These are phyloP conservation scores for Allium sativum DNA, from an alignment of 106 monocot genomes.

Conservation along the genomic window DNA sequence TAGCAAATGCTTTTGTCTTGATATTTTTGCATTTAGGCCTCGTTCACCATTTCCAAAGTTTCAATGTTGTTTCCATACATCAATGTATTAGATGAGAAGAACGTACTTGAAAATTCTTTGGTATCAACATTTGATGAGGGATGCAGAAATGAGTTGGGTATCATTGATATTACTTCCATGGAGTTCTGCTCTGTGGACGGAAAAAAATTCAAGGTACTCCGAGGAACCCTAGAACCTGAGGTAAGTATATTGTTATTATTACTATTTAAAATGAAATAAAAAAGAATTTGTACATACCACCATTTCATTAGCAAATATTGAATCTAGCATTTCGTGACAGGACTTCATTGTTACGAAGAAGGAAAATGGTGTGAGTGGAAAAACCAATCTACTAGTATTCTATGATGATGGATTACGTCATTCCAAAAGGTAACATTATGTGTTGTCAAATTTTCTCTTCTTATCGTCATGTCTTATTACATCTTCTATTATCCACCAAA, in stretches of 20 bases:
- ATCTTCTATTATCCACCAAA: too few relatives aligned
- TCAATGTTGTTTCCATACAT: conserved; percentile 92
- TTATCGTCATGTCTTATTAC: too few relatives aligned
- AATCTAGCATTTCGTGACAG: conserved; percentile 14
- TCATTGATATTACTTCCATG: conserved; percentile 34
- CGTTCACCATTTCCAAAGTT: conserved; percentile 63
- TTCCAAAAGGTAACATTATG: too few relatives aligned
- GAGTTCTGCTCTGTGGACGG: conserved; percentile 50
- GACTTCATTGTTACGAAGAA: conserved; percentile 50
- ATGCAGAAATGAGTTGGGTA: conserved; percentile 37
- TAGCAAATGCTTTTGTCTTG: background rate
- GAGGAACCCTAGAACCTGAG: conserved; percentile 30
- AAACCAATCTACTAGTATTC: conserved; percentile 55
- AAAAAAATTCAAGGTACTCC: conserved; percentile 33
- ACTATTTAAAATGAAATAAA: background rate
- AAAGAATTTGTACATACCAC: background rate
- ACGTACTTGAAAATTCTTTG: conserved; percentile 50
- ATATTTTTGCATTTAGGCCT: conserved; percentile 25
- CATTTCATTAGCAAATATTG: too few relatives aligned
- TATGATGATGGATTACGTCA: conserved; percentile 12
- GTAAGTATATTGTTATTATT: conserved; percentile 20
- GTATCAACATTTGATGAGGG: conserved; percentile 50
- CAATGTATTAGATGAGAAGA: conserved; percentile 35
- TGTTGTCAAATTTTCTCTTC: too few relatives aligned
- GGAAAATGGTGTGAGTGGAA: conserved; percentile 15